phyloP scores from a whole-genome alignment of 2,329 filamentous ascomycete species.

The Pseudogymnoascus sp. region DNA sequence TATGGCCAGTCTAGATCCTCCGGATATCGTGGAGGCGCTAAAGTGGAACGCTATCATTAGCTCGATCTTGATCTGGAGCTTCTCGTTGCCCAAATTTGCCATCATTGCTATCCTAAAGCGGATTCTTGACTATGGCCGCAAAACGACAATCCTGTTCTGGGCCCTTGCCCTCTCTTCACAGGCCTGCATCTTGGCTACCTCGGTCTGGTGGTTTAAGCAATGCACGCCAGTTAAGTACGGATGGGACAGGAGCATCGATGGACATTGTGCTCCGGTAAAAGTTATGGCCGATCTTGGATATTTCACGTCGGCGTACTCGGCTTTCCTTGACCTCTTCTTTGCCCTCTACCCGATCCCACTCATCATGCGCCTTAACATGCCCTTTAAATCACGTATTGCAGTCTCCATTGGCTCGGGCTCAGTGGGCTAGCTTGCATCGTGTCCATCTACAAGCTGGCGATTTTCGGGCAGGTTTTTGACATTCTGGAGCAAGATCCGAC shows the following conservation, averaged over 20 bases:
- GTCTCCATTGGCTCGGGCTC: conserved; percentile 22
- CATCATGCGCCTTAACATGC: conserved; percentile 28
- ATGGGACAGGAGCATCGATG: conserved; percentile 24
- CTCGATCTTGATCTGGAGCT: conserved; percentile 27
- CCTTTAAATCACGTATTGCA: conserved; percentile 21
- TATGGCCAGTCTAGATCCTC: conserved; percentile 13
- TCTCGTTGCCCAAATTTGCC: conserved; percentile 30
- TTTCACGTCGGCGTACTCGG: conserved; percentile 26
- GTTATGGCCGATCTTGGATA: conserved; percentile 23
- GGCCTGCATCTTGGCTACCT: conserved; percentile 25
- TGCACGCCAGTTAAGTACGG: conserved; percentile 23
- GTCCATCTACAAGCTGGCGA: conserved; percentile 25
- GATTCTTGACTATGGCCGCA: conserved; percentile 26
- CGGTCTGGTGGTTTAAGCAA: conserved; percentile 27
- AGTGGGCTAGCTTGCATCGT: conserved; percentile 23
- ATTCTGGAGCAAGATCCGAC: conserved; percentile 23
- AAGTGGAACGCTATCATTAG: conserved; percentile 28
- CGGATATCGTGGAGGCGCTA: conserved; percentile 19
- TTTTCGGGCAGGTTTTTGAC: conserved; percentile 21
- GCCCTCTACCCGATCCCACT: conserved; percentile 27
- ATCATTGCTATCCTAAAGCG: conserved; percentile 27
- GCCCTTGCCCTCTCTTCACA: conserved; percentile 26
- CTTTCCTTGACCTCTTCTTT: conserved; percentile 27
- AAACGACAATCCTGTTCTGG: conserved; percentile 27
- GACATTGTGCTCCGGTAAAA: conserved; percentile 20